Evolutionary conservation across 2,329 filamentous ascomycete species (phyloP).

Genomic region (Byssoonygena ceratinophila): DNA sequence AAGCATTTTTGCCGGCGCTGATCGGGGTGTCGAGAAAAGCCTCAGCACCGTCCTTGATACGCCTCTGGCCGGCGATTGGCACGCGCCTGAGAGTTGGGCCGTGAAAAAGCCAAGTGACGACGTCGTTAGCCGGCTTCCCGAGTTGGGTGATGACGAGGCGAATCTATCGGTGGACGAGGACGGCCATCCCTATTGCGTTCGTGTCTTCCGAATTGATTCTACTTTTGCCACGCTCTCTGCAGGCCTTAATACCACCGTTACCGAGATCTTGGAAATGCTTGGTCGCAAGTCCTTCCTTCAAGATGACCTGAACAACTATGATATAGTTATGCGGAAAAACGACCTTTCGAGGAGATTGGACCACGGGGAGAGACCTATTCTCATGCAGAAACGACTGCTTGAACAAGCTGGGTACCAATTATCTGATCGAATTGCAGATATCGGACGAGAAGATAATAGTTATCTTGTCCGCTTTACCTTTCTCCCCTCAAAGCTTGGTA

Average conservation of each 20-base stretch:
- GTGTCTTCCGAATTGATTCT: constrained; percentile 85
- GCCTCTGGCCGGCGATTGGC: constrained; percentile 55
- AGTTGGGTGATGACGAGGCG: constrained; percentile 56
- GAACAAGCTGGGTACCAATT: constrained; percentile 87
- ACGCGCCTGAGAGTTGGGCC: constrained; percentile 93
- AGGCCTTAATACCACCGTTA: constrained; percentile 69
- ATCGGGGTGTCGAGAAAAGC: constrained; percentile 19
- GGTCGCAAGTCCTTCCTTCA: constrained; percentile 90
- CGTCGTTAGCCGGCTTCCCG: constrained; percentile 26
- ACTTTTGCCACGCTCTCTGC: constrained; percentile 90
- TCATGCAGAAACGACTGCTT: constrained; percentile 82
- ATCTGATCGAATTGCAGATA: constrained; percentile 76
- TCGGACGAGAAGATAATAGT: constrained; percentile 93
- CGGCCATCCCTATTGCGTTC: constrained; percentile 72
- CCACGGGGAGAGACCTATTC: constrained; percentile 66
- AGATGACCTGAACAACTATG: constrained; percentile 84
- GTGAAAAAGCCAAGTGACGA: constrained; percentile 54
- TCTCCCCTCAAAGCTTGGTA: constrained; percentile 75
- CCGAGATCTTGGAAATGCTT: constrained; percentile 78
- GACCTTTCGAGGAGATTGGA: constrained; percentile 74
- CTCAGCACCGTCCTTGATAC: constrained; percentile 23
- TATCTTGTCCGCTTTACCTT: constrained; percentile 96
- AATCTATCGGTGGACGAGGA: constrained; percentile 64
- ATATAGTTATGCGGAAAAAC: constrained; percentile 90
- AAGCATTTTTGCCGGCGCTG: constrained; percentile 27